A percentile compares a stretch with the other conserved stretches of the same genome.
Conservation (phyloP, 2,329 filamentous ascomycete species). For the Hypoxylon sp. region DNA sequence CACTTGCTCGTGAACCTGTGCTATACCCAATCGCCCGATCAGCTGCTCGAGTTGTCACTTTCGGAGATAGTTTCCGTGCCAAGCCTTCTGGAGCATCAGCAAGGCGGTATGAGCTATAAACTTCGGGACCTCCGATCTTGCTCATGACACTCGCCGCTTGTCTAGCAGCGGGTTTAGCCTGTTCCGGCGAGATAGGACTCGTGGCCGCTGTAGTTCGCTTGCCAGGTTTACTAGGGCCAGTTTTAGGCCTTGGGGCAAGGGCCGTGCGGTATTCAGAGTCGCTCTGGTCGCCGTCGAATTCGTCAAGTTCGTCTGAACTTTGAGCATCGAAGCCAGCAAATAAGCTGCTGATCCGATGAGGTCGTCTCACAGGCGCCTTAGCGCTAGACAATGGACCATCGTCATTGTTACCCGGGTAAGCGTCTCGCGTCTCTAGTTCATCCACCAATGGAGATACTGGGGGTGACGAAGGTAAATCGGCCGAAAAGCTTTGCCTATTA, state of each 20-base stretch:
- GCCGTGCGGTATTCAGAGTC: conserved; percentile 78
- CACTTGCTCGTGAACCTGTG: conserved; percentile 65
- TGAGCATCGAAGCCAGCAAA: conserved; percentile 86
- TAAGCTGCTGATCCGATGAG: conserved; percentile 84
- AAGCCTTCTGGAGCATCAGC: conserved; percentile 51
- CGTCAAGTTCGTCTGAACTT: conserved; percentile 76
- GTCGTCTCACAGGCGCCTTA: conserved; percentile 74
- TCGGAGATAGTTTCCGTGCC: conserved; percentile 54
- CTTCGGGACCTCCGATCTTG: conserved; percentile 58
- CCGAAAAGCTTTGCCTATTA: conserved; percentile 61
- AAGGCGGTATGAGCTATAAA: conserved; percentile 62
- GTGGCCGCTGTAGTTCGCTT: conserved; percentile 62
- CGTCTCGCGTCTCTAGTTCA: conserved; percentile 68
- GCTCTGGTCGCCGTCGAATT: conserved; percentile 74
- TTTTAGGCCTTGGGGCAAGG: conserved; percentile 71
- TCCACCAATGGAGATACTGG: conserved; percentile 51
- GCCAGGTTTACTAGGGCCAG: conserved; percentile 55
- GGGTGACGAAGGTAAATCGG: conserved; percentile 67
- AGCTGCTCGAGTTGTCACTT: conserved; percentile 51
- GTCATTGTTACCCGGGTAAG: conserved; percentile 85
- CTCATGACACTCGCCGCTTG: conserved; percentile 55
- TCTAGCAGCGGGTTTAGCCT: conserved; percentile 42
- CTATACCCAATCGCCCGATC: conserved; percentile 55
- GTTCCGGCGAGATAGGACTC: conserved; percentile 62
- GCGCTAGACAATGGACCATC: conserved; percentile 78